Evolutionary conservation across 306 rosid genomes (phyloP), one percentile per base, ranked within the genome.

Genomic region (Gynostemma pentaphyllum): DNA sequence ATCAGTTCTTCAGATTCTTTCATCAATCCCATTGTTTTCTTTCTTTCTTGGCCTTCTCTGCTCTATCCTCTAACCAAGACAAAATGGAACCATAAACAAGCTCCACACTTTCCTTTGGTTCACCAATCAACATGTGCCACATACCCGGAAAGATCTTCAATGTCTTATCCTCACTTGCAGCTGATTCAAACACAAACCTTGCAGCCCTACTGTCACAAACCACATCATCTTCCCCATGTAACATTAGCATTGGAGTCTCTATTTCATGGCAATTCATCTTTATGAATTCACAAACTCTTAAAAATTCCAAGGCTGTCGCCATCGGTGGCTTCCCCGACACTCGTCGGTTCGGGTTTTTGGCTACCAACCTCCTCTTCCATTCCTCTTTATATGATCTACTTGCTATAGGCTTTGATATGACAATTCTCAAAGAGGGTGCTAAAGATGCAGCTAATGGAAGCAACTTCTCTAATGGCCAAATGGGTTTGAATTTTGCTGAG

Each of bases 101-200:
- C 19, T 66, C 70, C n/a, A 66, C 70, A 1, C n/a, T 32, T 18
- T 66, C 70, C n/a, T 50, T 36, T 16, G 70, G 10, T 22, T 66
- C 70, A 18, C 70, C 70, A 18, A 66, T 66, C 47, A 66, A 23
- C 60, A 48, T 60, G 5, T 66, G 70, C 70, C 70, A 66, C 61
- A 50, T 49, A 10, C 60, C 61, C 1, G 70, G 70, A 23, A 22
- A 66, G 0, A 66, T 19, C 37, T 49, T 66, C 70, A 49, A 36
- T 28, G 56, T 48, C 70, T 49, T 66, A 37, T 66, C 59, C 49
- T 34, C 39, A 18, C 70, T 66, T 24, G 60, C 70, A 44, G 70
- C 70, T 54, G 70, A 21, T 49, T 66, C 70, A 26, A 36, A 66
- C 39, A 66, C 70, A 23, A 49, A 66, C 29, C 59, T 39, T 9